These are phyloP conservation scores for Cantharellus anzutake DNA, from an alignment of 768 basidiomycete genomes.

Conservation along the genomic window DNA sequence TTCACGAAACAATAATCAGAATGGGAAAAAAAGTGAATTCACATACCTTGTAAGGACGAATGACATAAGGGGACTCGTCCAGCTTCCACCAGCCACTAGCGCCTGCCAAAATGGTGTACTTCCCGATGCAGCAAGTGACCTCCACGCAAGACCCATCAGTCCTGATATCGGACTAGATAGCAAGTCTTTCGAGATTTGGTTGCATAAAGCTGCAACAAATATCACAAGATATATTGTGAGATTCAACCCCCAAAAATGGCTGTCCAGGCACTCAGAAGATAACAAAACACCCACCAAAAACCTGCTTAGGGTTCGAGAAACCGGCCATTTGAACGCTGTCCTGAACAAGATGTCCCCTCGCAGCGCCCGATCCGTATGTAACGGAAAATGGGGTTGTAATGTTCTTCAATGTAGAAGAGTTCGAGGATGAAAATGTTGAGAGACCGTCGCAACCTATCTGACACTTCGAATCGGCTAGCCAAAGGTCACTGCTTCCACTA, in stretches of 20 bases:
- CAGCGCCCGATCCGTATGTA: slow-evolving; percentile 67
- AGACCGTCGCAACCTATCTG: slow-evolving; percentile 26
- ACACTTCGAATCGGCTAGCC: slow-evolving; percentile 49
- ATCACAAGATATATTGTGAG: too few relatives aligned
- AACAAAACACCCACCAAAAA: slow-evolving; percentile 32
- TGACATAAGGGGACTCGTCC: slow-evolving; percentile 55
- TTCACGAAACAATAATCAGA: too few relatives aligned
- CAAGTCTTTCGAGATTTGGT: slow-evolving; percentile 35
- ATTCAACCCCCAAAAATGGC: slow-evolving; percentile 1
- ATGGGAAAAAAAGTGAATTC: not conserved
- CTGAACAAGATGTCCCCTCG: slow-evolving; percentile 43
- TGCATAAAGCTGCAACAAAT: slow-evolving; percentile 29
- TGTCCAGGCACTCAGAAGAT: not conserved
- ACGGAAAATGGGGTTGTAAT: slow-evolving; percentile 42
- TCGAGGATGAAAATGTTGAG: slow-evolving; percentile 28
- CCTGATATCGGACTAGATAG: slow-evolving; percentile 63
- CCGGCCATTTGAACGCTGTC: slow-evolving; percentile 83
- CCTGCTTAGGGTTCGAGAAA: slow-evolving; percentile 59
- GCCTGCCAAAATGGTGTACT: slow-evolving; percentile 75
- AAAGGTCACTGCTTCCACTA: slow-evolving; percentile 36
- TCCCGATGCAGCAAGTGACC: slow-evolving; percentile 47
- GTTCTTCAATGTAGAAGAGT: slow-evolving; percentile 44
- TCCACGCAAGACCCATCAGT: slow-evolving; percentile 71
- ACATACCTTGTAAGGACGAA: slow-evolving; percentile 64
- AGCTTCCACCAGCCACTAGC: slow-evolving; percentile 36